Base-by-base conservation (phyloP, 257 asterid species). In the Perilla frutescens region DNA sequence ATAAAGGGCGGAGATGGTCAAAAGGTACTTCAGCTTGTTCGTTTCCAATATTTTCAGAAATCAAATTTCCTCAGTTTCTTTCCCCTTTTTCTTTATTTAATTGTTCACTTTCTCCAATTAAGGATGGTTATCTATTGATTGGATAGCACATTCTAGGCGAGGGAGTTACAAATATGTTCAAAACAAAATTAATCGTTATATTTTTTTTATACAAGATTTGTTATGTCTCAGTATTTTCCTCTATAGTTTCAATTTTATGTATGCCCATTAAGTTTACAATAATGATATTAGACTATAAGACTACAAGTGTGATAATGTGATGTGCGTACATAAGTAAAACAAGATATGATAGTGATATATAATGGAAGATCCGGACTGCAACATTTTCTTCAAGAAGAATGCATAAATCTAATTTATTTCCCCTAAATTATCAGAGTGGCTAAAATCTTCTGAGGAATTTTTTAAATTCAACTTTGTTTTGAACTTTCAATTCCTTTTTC, bases 1-100 rank as follows among this genome's bases (percentile, higher is more conserved):
- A 49, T 34, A 47, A 49, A 67, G 59, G 71, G 41, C 5, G 37
- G 36, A 13, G 41, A 66, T 49, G 53, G 79, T 75, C 75, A 75
- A 62, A 61, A 48, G 51, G 41, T 32, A 8, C 3, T 70, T 55
- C 31, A 31, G 60, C 50, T 53, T 8, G 20, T 49, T 26, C 39
- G 47, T 39, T 60, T 56, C 41, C 32, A 56, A 45, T 56, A 14
- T 57, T 48, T 41, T 45, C 10, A 62, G 31, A 37, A 15, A 43
- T 45, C 20, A 15, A 47, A 48, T 5, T 45, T 34, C 43, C 29
- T 12, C 41, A 29, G 1, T 12, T 43, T 7, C 10, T 29, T 74
- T 7, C 6, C 15, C 41, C 13, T 45, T 36, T 41, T 9, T 40
- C 1, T 7, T 12, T 70, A 3, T 57, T 43, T 70, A n/a, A 8